phyloP scores from a whole-genome alignment of 2,329 filamentous ascomycete species.

The Colletotrichum sp. region DNA sequence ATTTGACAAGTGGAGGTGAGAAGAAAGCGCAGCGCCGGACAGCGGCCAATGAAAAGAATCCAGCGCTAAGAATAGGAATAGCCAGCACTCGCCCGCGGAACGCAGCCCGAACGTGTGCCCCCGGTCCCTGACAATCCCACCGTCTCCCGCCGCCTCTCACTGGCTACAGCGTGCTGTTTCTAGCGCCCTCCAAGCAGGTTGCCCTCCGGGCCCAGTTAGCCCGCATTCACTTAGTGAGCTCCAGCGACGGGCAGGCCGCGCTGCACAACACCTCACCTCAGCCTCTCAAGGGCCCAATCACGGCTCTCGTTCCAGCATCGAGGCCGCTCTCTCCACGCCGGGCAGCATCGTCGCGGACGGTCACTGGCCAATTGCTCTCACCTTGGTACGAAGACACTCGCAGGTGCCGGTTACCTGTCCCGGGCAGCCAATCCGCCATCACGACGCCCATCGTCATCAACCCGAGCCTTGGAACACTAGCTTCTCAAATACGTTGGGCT shows the following conservation, averaged over 20 bases:
- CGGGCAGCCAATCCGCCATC: slow-evolving; percentile 6
- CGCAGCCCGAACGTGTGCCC: slow-evolving; percentile 9
- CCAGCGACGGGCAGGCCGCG: slow-evolving; percentile 14
- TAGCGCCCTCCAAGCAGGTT: slow-evolving; percentile 13
- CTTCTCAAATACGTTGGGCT: not conserved
- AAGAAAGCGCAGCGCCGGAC: slow-evolving; percentile 2
- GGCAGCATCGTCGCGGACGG: not conserved
- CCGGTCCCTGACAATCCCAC: not conserved
- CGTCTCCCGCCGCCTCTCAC: not conserved
- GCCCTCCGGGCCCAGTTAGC: not conserved
- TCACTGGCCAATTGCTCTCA: slow-evolving; percentile 7
- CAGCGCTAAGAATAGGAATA: slow-evolving; percentile 31
- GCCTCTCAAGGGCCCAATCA: slow-evolving; percentile 9
- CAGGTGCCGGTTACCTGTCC: slow-evolving; percentile 5
- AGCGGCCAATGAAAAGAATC: slow-evolving; percentile 26
- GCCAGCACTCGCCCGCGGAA: slow-evolving; percentile 2
- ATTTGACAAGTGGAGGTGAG: slow-evolving; percentile 13
- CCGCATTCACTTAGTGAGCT: not conserved
- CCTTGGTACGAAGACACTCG: not conserved
- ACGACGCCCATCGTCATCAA: not conserved
- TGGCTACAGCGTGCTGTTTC: slow-evolving; percentile 1
- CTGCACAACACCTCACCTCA: slow-evolving; percentile 21
- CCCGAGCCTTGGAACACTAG: not conserved
- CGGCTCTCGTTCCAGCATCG: not conserved
- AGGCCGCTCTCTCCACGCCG: not conserved